phyloP scores from a whole-genome alignment of 2,329 filamentous ascomycete species.

The Hypocreales sp. region DNA sequence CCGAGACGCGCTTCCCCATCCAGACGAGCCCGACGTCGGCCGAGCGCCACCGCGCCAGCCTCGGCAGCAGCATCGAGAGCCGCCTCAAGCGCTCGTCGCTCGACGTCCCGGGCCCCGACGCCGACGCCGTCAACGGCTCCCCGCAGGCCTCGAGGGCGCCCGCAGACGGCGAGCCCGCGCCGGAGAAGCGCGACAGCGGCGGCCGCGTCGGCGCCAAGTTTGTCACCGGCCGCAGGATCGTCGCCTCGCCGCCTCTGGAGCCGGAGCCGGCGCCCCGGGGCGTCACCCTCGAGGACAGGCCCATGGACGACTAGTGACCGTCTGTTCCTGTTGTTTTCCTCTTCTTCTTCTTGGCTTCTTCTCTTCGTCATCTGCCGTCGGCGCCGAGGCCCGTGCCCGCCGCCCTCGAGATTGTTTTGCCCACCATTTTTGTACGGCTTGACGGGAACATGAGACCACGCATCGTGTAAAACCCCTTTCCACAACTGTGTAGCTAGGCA shows the following conservation, averaged over 20 bases:
- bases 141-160: constrained; percentile 7
- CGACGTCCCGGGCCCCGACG: constrained; percentile 56
- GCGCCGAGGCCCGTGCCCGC: no score
- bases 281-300: constrained; percentile 34
- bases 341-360: not conserved
- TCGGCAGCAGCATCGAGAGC: constrained; percentile 33
- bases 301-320: constrained; percentile 32
- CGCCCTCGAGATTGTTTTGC: no score
- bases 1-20: constrained; percentile 75
- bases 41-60: constrained; percentile 33
- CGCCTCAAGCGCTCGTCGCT: constrained; percentile 51
- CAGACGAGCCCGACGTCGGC: constrained; percentile 46
- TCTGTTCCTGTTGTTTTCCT: not conserved
- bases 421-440: constrained; percentile 4
- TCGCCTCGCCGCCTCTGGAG: constrained; percentile 15
- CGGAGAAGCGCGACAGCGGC: constrained; percentile 49
- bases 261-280: constrained; percentile 17
- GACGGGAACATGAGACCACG: constrained; percentile 4
- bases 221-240: constrained; percentile 31
- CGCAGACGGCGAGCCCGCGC: constrained; percentile 8
- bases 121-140: constrained; percentile 25
- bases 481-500: no score
- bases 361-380: no score
- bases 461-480: no score
- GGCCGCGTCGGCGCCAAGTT: constrained; percentile 28